These are phyloP conservation scores for Elsinoe ampelina DNA, from an alignment of 2,329 filamentous ascomycete genomes.

Conservation along the genomic window DNA sequence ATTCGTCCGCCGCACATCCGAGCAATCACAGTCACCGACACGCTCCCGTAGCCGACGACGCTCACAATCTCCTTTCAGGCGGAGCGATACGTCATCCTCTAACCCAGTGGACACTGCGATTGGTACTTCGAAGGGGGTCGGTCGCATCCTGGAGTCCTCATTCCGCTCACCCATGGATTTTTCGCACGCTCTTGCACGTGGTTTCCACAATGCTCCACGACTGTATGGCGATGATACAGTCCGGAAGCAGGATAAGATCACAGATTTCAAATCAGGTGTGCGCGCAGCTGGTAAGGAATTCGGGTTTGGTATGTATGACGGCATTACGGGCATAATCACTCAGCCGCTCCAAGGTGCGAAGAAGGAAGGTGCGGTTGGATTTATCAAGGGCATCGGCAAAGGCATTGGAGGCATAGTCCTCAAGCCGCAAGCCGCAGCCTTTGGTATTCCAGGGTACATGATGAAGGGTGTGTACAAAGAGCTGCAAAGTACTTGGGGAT, in stretches of 20 bases:
- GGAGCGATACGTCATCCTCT: constrained; percentile 13
- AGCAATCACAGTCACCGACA: background rate
- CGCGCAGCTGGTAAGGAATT: constrained; percentile 23
- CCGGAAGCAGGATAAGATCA: constrained; percentile 52
- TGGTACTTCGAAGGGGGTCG: constrained; percentile 28
- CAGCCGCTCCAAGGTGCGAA: constrained; percentile 60
- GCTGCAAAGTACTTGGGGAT: constrained; percentile 58
- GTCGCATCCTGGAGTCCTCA: constrained; percentile 29
- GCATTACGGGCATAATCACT: constrained; percentile 63
- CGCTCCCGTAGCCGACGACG: background rate
- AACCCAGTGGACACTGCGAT: constrained; percentile 20
- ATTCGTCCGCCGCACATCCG: constrained; percentile 8
- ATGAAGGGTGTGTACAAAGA: constrained; percentile 71
- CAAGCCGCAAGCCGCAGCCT: constrained; percentile 45
- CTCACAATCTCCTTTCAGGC: constrained; percentile 1
- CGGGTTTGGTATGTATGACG: constrained; percentile 42
- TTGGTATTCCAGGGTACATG: constrained; percentile 57
- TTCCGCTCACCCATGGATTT: constrained; percentile 49
- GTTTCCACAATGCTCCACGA: constrained; percentile 61
- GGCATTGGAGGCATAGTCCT: constrained; percentile 66
- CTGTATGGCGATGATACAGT: constrained; percentile 64
- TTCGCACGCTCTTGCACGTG: constrained; percentile 53
- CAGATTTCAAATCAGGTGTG: constrained; percentile 53
- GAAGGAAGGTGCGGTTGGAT: constrained; percentile 53
- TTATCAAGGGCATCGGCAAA: constrained; percentile 70